Percentiles rank a stretch among this genome's conserved stretches.
phyloP scores from a whole-genome alignment of 257 asterid genomes.

The Petunia secreta region DNA sequence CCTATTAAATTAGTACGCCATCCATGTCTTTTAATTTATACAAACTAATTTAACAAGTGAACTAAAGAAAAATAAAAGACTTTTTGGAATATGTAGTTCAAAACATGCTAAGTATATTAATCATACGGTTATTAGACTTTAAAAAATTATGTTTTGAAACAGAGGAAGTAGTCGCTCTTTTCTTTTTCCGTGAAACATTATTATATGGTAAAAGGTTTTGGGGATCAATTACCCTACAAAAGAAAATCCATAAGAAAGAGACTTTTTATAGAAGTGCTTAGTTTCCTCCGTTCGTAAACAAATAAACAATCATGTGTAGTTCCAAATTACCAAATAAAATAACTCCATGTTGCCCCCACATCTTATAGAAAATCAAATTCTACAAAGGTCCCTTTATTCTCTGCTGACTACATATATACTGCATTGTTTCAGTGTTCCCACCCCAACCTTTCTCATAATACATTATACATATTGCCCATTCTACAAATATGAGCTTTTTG shows the following conservation, averaged over 20 bases:
- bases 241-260: background rate
- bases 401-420: background rate
- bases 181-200: too few species aligned
- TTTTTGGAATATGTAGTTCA: too few species aligned
- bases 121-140: too few species aligned
- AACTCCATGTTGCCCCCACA: conserved; percentile 18
- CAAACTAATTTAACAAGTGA: too few species aligned
- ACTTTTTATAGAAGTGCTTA: too few species aligned
- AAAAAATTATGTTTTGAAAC: too few species aligned
- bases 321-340: background rate
- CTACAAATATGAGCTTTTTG: conserved; percentile 22
- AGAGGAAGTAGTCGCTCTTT: too few species aligned
- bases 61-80: too few species aligned
- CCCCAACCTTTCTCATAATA: background rate
- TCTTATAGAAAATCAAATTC: conserved; percentile 9
- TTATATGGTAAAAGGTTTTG: background rate
- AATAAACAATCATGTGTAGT: background rate
- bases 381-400: background rate
- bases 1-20: too few species aligned
- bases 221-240: background rate
- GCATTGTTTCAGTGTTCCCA: background rate
- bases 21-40: too few species aligned
- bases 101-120: too few species aligned
- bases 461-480: background rate
- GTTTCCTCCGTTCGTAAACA: too few species aligned